A percentile compares a stretch with the other conserved stretches of the same genome.
phyloP scores from a whole-genome alignment of 2,329 filamentous ascomycete species.

The Allantophomopsis cytisporea region DNA sequence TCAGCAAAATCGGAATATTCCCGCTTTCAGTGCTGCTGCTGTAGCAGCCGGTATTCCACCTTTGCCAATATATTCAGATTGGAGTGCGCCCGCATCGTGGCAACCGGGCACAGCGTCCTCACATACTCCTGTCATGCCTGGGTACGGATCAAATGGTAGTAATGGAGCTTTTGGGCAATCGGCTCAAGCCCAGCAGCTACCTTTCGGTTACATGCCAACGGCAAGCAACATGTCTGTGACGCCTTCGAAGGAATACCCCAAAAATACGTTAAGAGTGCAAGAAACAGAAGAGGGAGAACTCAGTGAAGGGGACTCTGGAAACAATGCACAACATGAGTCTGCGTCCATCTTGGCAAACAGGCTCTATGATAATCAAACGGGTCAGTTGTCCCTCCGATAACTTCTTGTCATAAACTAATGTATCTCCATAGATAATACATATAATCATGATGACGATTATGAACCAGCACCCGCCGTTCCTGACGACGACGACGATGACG shows the following conservation, averaged over 20 bases:
- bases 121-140: slow-evolving; percentile 6
- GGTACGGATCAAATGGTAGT: not conserved
- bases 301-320: slow-evolving; percentile 52
- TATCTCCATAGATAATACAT: no score
- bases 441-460: no score
- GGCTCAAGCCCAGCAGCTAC: no score
- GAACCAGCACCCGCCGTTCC: no score
- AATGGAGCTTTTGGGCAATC: no score
- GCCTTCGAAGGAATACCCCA: no score
- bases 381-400: no score
- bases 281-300: slow-evolving; percentile 56
- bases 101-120: slow-evolving; percentile 9
- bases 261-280: no score
- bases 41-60: slow-evolving; percentile 13
- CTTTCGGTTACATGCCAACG: no score
- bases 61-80: slow-evolving; percentile 16
- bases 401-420: no score
- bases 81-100: slow-evolving; percentile 13
- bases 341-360: slow-evolving; percentile 13
- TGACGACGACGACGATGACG: not conserved
- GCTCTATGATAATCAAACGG: no score
- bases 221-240: no score
- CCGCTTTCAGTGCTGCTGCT: slow-evolving; percentile 12
- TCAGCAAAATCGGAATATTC: slow-evolving; percentile 13
- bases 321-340: slow-evolving; percentile 16